Percentiles rank a stretch among this genome's conserved stretches.
These are phyloP conservation scores for Fusarium nematophilum DNA, from an alignment of 2,329 filamentous ascomycete species.

Conservation along the genomic window DNA sequence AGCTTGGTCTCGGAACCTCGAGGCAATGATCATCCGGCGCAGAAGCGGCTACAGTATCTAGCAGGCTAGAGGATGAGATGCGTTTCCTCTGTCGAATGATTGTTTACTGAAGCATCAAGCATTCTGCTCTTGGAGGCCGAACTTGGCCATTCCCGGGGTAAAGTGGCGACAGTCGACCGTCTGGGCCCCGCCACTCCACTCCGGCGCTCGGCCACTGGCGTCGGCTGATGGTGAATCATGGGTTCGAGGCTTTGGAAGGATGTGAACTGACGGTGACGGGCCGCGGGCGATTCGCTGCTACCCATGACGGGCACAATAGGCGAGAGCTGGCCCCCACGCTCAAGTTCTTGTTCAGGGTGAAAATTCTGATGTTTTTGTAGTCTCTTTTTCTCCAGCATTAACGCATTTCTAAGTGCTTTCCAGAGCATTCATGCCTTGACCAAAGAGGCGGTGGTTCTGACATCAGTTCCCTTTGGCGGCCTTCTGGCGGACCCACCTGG, in stretches of 20 bases:
- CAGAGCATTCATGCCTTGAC: slow-evolving; percentile 19
- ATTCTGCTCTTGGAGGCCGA: slow-evolving; percentile 8
- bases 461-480: slow-evolving; percentile 22
- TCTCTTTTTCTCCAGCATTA: neutral
- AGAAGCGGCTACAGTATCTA: neutral
- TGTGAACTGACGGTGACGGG: slow-evolving; percentile 24
- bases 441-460: slow-evolving; percentile 20
- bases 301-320: slow-evolving; percentile 5
- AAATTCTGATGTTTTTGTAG: neutral
- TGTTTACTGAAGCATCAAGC: slow-evolving; percentile 6
- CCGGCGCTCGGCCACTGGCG: slow-evolving; percentile 19
- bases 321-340: neutral
- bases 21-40: slow-evolving; percentile 26
- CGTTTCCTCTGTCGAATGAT: neutral
- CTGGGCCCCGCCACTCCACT: slow-evolving; percentile 31
- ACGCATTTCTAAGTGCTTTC: slow-evolving; percentile 11
- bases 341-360: neutral
- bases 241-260: slow-evolving; percentile 8
- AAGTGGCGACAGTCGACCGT: slow-evolving; percentile 37
- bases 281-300: slow-evolving; percentile 22
- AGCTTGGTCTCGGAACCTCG: slow-evolving; percentile 14
- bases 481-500: slow-evolving; percentile 26
- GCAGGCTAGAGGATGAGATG: neutral
- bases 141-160: slow-evolving; percentile 34
- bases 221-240: slow-evolving; percentile 32